Conservation (phyloP, 2,329 filamentous ascomycete genomes). For the Ophiostoma tasmaniense region DNA sequence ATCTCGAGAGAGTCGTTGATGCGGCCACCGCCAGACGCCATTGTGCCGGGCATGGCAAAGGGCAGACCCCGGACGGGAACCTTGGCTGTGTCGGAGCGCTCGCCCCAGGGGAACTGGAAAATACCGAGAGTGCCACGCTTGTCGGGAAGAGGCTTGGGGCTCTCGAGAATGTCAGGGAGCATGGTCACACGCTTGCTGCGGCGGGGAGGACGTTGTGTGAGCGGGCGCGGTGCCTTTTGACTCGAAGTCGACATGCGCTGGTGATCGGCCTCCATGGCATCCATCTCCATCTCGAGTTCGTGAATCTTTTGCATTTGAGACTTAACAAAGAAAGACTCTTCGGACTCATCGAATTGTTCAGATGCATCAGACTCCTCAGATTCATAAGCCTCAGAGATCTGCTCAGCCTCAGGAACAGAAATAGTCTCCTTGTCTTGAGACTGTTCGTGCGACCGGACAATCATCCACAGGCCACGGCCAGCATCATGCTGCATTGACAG, state of each 20-base stretch:
- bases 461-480: constrained; percentile 11
- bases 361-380: background rate
- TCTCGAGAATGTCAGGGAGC: constrained; percentile 56
- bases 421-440: background rate
- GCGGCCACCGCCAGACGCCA: constrained; percentile 36
- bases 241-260: constrained; percentile 9
- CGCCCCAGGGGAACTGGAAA: constrained; percentile 59
- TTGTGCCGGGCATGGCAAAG: constrained; percentile 44
- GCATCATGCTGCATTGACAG: background rate
- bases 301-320: constrained; percentile 12
- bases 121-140: constrained; percentile 53
- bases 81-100: constrained; percentile 49
- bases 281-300: constrained; percentile 12
- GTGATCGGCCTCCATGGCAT: constrained; percentile 7
- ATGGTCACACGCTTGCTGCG: constrained; percentile 48
- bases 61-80: constrained; percentile 19
- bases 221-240: constrained; percentile 32
- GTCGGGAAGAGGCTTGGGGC: constrained; percentile 49
- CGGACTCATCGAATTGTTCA: background rate
- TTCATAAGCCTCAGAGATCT: background rate
- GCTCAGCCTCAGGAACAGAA: background rate
- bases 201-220: constrained; percentile 46
- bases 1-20: constrained; percentile 28
- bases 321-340: background rate
- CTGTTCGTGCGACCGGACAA: background rate